Evolutionary conservation across 768 basidiomycete species (phyloP).

Genomic region (Pisolithus marmoratus): DNA sequence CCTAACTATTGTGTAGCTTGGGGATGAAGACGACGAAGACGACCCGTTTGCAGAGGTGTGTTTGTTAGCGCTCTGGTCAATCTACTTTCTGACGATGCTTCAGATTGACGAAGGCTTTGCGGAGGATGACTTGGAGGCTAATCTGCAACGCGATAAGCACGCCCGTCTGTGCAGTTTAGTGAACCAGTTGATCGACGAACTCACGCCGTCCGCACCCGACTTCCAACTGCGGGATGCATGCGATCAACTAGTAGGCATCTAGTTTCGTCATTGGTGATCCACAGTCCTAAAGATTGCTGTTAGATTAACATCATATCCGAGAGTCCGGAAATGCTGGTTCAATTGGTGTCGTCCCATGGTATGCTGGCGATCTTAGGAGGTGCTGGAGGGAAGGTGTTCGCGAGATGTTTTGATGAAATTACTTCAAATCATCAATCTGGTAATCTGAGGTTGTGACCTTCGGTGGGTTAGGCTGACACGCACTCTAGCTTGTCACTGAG

Average conservation of each 20-base stretch:
- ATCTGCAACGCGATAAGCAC: slow-evolving; percentile 88
- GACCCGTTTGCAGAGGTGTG: slow-evolving; percentile 93
- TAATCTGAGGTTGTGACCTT: slow-evolving; percentile 24
- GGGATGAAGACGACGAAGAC: slow-evolving; percentile 84
- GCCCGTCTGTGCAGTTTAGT: slow-evolving; percentile 80
- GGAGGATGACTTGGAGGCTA: slow-evolving; percentile 88
- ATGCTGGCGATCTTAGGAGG: slow-evolving; percentile 93
- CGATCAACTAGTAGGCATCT: slow-evolving; percentile 68
- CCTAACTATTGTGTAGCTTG: slow-evolving; percentile 39
- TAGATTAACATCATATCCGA: slow-evolving; percentile 75
- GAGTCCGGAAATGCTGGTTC: slow-evolving; percentile 78
- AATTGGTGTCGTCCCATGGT: slow-evolving; percentile 89
- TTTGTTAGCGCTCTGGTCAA: background rate
- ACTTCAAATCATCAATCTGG: slow-evolving; percentile 85
- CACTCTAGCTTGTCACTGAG: slow-evolving; percentile 50
- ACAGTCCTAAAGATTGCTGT: background rate
- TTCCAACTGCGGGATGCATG: slow-evolving; percentile 81
- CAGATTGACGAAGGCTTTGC: slow-evolving; percentile 92
- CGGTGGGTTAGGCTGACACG: background rate
- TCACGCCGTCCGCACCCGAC: slow-evolving; percentile 76
- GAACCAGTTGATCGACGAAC: slow-evolving; percentile 80
- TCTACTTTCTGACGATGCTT: slow-evolving; percentile 2
- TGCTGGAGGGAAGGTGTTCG: slow-evolving; percentile 81
- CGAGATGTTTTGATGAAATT: slow-evolving; percentile 83
- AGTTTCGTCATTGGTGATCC: background rate